Conservation (phyloP, 1,284 basidiomycete genomes). For the Sporisorium iseilematis-ciliati region DNA sequence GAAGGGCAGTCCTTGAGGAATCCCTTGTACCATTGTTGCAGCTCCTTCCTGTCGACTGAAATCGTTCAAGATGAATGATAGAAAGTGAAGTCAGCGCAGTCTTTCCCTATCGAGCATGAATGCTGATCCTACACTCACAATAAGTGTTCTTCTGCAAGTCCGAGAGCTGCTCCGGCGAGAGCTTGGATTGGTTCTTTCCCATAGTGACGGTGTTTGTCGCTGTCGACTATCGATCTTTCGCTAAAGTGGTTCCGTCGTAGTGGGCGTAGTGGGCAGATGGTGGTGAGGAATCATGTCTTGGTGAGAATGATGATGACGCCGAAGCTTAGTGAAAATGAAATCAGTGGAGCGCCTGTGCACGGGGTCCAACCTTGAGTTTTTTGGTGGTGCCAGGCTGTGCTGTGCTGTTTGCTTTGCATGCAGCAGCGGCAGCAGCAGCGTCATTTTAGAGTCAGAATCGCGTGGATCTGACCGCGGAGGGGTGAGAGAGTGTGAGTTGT, state of each 20-base stretch:
- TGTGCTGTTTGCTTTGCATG: conserved; percentile 3
- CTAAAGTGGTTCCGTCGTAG: neutral
- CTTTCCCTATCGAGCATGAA: neutral
- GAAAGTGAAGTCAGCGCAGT: neutral
- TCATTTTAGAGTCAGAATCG: conserved; percentile 7
- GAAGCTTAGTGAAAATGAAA: neutral
- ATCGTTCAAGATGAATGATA: neutral
- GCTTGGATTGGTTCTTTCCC: conserved; percentile 98
- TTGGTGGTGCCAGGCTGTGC: conserved; percentile 6
- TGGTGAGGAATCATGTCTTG: conserved; percentile 9
- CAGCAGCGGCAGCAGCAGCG: conserved; percentile 11
- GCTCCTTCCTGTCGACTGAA: conserved; percentile 97
- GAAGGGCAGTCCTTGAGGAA: conserved; percentile 99
- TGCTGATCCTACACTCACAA: conserved; percentile 75
- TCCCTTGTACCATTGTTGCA: conserved; percentile 99
- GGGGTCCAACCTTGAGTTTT: conserved; percentile 23
- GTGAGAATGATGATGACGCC: neutral
- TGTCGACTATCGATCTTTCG: neutral
- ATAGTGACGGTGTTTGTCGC: conserved; percentile 62
- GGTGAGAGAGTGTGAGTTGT: no score
- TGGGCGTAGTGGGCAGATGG: conserved; percentile 4
- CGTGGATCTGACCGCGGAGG: no score
- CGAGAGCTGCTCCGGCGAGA: conserved; percentile 91
- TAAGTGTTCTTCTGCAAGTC: conserved; percentile 99
- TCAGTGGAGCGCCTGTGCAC: conserved; percentile 16